Evolutionary conservation across 2,329 filamentous ascomycete genomes (phyloP).

Genomic region (Cladobotryum protrusum): DNA sequence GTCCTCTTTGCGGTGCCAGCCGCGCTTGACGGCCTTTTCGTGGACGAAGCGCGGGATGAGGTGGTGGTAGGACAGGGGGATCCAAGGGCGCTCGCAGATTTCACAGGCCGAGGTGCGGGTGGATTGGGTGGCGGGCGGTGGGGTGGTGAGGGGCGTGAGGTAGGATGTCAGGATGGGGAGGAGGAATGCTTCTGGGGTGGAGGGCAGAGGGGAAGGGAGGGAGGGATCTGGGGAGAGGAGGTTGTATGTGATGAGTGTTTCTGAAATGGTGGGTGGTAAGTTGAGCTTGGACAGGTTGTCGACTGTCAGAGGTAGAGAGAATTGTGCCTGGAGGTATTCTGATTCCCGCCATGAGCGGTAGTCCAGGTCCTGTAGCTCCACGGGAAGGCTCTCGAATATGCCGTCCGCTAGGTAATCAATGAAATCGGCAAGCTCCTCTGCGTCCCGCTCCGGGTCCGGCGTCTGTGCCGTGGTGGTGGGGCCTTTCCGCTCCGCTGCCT

Average conservation of each 20-base stretch:
- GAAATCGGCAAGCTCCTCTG: slow-evolving; percentile 71
- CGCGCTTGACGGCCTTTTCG: slow-evolving; percentile 66
- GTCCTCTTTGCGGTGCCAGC: slow-evolving; percentile 71
- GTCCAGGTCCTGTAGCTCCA: slow-evolving; percentile 53
- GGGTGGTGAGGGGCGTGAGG: slow-evolving; percentile 47
- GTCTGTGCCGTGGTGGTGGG: slow-evolving; percentile 6
- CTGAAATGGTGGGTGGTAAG: slow-evolving; percentile 46
- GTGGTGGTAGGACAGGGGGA: slow-evolving; percentile 77
- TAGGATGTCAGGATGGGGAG: slow-evolving; percentile 58
- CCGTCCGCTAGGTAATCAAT: slow-evolving; percentile 70
- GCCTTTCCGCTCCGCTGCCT: slow-evolving; percentile 11
- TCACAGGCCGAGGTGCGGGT: slow-evolving; percentile 61
- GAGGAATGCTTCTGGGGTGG: slow-evolving; percentile 49
- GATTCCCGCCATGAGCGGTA: slow-evolving; percentile 45
- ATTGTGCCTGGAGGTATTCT: slow-evolving; percentile 43
- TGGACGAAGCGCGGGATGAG: slow-evolving; percentile 75
- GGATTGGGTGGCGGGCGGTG: slow-evolving; percentile 57
- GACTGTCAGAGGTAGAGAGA: slow-evolving; percentile 52
- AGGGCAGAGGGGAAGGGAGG: slow-evolving; percentile 29
- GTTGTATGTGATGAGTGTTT: slow-evolving; percentile 62
- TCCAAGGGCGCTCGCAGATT: slow-evolving; percentile 68
- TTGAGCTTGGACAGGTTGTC: slow-evolving; percentile 49
- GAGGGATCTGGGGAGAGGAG: slow-evolving; percentile 44
- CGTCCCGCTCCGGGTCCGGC: slow-evolving; percentile 28
- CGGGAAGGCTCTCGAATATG: slow-evolving; percentile 61